A percentile compares a stretch with the other conserved stretches of the same genome.
These are phyloP conservation scores for Vitis rotundifolia DNA, from an alignment of 164 flowering plant genomes.

Conservation along the genomic window DNA sequence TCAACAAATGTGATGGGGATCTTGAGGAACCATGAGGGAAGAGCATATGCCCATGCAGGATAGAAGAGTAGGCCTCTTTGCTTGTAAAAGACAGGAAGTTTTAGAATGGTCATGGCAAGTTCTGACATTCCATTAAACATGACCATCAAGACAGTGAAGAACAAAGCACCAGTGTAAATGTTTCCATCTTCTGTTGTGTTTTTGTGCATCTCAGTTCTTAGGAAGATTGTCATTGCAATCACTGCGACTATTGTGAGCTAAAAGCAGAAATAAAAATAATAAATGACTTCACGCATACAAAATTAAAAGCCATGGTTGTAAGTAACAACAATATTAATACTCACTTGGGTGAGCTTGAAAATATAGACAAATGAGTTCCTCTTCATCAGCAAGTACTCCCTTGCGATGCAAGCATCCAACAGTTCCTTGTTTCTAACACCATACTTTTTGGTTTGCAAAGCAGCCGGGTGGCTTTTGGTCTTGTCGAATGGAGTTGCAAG, in stretches of 20 bases:
- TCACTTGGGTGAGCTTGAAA: conserved; percentile 47
- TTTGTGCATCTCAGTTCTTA: conserved; percentile 42
- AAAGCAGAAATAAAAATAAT: not conserved
- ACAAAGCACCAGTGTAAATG: conserved; percentile 44
- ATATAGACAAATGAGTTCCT: conserved; percentile 56
- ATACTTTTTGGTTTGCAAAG: conserved; percentile 42
- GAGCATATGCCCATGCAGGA: conserved; percentile 59
- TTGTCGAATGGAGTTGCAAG: conserved; percentile 49
- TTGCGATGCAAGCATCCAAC: conserved; percentile 43
- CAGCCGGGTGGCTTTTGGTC: conserved; percentile 54
- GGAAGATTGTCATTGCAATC: conserved; percentile 38
- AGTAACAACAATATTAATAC: not conserved
- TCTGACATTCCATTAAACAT: conserved; percentile 54
- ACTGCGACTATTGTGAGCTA: conserved; percentile 37
- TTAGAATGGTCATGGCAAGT: conserved; percentile 39
- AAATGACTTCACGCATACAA: not conserved
- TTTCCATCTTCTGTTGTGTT: conserved; percentile 26
- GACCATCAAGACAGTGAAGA: conserved; percentile 29
- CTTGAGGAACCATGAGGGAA: conserved; percentile 56
- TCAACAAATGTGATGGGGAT: conserved; percentile 46
- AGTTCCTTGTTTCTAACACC: conserved; percentile 46
- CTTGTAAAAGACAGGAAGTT: conserved; percentile 59
- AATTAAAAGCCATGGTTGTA: not conserved
- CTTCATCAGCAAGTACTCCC: conserved; percentile 57
- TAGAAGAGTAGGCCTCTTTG: conserved; percentile 50